A percentile compares a stretch with the other conserved stretches of the same genome.
These are phyloP conservation scores for Paradendryphiella salina DNA, from an alignment of 2,329 filamentous ascomycete species.

Conservation along the genomic window DNA sequence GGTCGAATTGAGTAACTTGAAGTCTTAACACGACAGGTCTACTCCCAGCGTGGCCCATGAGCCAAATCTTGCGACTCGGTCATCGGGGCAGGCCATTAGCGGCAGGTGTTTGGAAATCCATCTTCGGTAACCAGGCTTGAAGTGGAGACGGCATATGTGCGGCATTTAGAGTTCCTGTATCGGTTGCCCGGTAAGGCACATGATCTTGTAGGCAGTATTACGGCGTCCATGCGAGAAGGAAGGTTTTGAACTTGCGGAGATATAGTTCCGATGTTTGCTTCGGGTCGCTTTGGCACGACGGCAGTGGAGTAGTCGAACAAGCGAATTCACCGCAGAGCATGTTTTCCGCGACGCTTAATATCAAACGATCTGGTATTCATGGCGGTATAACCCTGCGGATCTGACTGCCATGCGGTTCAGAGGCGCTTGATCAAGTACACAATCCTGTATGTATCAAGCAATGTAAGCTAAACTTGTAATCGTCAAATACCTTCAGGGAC, in stretches of 20 bases:
- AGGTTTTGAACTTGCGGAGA: neutral
- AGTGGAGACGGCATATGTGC: neutral
- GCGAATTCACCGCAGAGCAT: neutral
- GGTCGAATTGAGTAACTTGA: neutral
- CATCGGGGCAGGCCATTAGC: neutral
- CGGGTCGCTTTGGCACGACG: neutral
- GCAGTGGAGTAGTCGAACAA: neutral
- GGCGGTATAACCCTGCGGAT: neutral
- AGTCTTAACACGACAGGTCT: neutral
- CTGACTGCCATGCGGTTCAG: neutral
- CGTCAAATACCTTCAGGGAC: neutral
- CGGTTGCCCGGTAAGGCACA: neutral
- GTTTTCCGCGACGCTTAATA: neutral
- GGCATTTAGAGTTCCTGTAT: neutral
- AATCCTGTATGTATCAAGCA: neutral
- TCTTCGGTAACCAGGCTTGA: neutral
- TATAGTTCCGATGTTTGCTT: neutral
- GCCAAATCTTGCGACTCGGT: slow-evolving; percentile 3
- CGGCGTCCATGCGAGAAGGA: neutral
- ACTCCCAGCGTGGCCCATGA: neutral
- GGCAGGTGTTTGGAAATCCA: neutral
- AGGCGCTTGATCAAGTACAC: neutral
- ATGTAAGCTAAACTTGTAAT: neutral
- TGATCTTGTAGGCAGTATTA: neutral
- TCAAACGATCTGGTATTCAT: neutral